Evolutionary conservation across 2,329 filamentous ascomycete species (phyloP), one percentile per base, ranked within the genome.

Genomic region (Fusarium buharicum): DNA sequence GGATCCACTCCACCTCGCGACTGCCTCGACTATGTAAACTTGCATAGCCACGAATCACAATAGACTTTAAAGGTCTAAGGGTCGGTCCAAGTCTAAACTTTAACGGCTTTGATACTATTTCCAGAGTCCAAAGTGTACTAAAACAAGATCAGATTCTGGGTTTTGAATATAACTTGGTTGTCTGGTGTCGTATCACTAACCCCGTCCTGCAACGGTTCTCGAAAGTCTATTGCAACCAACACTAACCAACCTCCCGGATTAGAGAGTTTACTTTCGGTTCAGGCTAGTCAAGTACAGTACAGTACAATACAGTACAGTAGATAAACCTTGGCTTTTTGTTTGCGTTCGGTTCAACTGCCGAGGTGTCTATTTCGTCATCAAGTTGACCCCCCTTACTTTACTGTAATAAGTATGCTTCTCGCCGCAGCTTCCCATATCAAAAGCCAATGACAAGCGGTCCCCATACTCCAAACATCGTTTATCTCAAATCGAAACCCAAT

Each of bases 1-100:
- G 47, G 58, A 44, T 50, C 50, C 24, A 38, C 37, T 43, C 55
- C 55, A 55, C 55, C 56, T 57, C 24, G 58, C 41, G 50, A 39
- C 38, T 58, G 38, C 45, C 46, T 43, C 18, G 34, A 40, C 40
- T 24, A 43, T 40, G 28, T 43, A 45, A 30, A 31, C 24, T 53
- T 54, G 40, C 30, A 10, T 20, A n/a, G 14, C 14, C 22, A 52
- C 43, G 36, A 39, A 34, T 27, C 50, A 33, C 37, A 30, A 20
- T 36, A 28, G 27, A 43, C 54, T 37, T 48, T 46, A 39, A 53
- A 43, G 43, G 37, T 28, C 9, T 24, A n/a, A 40, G 7, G 20
- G 37, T 14, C 22, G 4, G 27, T 17, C n/a, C 16, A 37, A 33
- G 30, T 47, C 47, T 59, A 47, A 34, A 33, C 30, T 33, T 13